Base-by-base conservation (phyloP, 2,329 filamentous ascomycete genomes). In the Alternaria arbusti region DNA sequence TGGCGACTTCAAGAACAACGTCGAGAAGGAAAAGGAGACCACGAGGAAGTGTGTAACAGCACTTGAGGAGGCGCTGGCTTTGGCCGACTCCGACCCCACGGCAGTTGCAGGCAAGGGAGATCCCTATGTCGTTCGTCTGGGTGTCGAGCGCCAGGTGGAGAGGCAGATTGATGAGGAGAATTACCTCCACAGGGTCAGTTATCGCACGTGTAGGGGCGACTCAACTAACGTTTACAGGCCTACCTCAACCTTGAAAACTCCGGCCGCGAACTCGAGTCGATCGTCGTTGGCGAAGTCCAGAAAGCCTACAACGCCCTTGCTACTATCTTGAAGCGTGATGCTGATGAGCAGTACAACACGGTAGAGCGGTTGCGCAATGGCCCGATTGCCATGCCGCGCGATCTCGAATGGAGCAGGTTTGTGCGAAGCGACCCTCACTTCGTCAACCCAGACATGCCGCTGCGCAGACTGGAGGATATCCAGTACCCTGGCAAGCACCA, bases 261-360 rank as follows among this genome's bases (percentile, higher is more conserved):
- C 15, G 96, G 96, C 3, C 91, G 94, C 64, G 96, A 99, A 81
- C 88, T 99, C 3, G 96, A 99, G 81, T 92, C 93, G 0, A 98
- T 99, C 68, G 93, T 99, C 1, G 93, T 99, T 13, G 93, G 94
- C 70, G 96, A 99, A 81, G 96, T 99, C 45, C 96, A 99, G 77
- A 98, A 98, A 80, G 94, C 96, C 0, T 98, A 97, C 83, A 97
- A 96, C 74, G 94, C 94, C 3, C 93, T 97, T 71, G 92, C 94
- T 23, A 91, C 91, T 57, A 97, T 98, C 67, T 84, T 98, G 64
- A 97, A 95, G 83, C 90, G 94, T 50, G 95, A 98, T 77, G 92
- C 93, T 10, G 94, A 97, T 69, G 90, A 93, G 58, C 89, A 91
- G 32, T 92, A 93, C 75, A 87, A 87, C 59, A 87, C 92, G 2